phyloP scores from a whole-genome alignment of 805 yeast genomes.

The Schwanniomyces sp. region DNA sequence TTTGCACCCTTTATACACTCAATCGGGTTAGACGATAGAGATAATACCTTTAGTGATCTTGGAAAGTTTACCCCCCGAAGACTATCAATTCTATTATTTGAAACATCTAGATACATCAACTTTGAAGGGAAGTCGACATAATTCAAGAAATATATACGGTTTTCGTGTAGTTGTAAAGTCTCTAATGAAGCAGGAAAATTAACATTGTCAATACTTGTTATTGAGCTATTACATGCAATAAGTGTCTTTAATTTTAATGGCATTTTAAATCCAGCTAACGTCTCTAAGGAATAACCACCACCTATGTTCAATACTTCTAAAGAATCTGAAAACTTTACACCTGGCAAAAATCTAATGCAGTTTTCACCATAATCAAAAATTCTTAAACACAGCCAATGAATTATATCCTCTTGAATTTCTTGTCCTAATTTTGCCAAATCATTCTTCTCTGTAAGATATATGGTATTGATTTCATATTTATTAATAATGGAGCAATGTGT shows the following conservation, averaged over 20 bases:
- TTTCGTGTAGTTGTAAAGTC: slow-evolving; percentile 33
- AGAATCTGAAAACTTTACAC: slow-evolving; percentile 37
- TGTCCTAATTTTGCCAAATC: slow-evolving; percentile 32
- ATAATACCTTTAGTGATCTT: slow-evolving; percentile 23
- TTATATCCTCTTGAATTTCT: slow-evolving; percentile 37
- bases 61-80: slow-evolving; percentile 40
- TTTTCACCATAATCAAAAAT: slow-evolving; percentile 39
- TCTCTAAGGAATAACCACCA: slow-evolving; percentile 39
- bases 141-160: slow-evolving; percentile 37
- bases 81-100: slow-evolving; percentile 40
- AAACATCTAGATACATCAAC: slow-evolving; percentile 31
- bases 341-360: slow-evolving; percentile 37
- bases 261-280: slow-evolving; percentile 39
- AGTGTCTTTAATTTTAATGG: slow-evolving; percentile 30
- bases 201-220: slow-evolving; percentile 35
- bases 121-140: slow-evolving; percentile 37
- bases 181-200: slow-evolving; percentile 33
- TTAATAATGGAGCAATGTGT: slow-evolving; percentile 38
- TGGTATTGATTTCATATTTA: slow-evolving; percentile 34
- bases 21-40: slow-evolving; percentile 39
- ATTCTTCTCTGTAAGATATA: slow-evolving; percentile 31
- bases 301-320: slow-evolving; percentile 38
- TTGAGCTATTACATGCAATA: slow-evolving; percentile 33
- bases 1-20: slow-evolving; percentile 41
- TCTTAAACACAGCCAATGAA: slow-evolving; percentile 31